Evolutionary conservation across 2,329 filamentous ascomycete genomes (phyloP), one percentile per base, ranked within the genome.

Genomic region (Sporothrix inflata): DNA sequence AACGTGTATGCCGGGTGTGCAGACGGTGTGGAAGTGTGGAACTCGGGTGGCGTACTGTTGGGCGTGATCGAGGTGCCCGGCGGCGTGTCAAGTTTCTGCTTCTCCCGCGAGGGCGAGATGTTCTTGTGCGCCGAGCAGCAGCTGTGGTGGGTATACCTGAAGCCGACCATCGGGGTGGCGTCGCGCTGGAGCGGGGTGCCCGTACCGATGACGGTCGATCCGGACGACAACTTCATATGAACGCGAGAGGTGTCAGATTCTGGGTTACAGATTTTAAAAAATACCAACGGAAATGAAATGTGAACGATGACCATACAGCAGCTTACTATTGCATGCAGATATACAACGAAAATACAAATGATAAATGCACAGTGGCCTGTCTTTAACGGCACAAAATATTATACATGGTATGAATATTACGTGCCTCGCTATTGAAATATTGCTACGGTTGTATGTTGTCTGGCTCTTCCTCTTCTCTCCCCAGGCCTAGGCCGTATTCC

Each of bases 11-110:
- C 82, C 51, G 84, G 83, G 0, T 85, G 83, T 71, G 82, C 80
- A 3, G 85, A 85, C 71, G 85, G 85, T 12, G 78, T 87, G n/a
- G 84, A 86, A 73, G 80, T 87, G 2, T 87, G 83, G 81, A 84
- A 79, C 61, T 73, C 81, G 1, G 82, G 79, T 3, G 85, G 85
- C 4, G 79, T 78, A 27, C 78, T 85, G 0, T 80, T 86, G 42
- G 85, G 85, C 1, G 77, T 83, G 0, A 78, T 84, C 24, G 78
- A 79, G 47, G 77, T 83, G 24, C 77, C 78, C 34, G 80, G 79
- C 7, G 83, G 82, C 3, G 82, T 84, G 21, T 80, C 83, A 1
- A 84, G 81, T 61, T 81, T 87, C 68, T 84, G 81, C 73, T 85
- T 86, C 71, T 82, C 83, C 0, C 78, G 73, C 5, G 74, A 78